phyloP scores from a whole-genome alignment of 2,329 filamentous ascomycete genomes.

The Neospermospora avenae region DNA sequence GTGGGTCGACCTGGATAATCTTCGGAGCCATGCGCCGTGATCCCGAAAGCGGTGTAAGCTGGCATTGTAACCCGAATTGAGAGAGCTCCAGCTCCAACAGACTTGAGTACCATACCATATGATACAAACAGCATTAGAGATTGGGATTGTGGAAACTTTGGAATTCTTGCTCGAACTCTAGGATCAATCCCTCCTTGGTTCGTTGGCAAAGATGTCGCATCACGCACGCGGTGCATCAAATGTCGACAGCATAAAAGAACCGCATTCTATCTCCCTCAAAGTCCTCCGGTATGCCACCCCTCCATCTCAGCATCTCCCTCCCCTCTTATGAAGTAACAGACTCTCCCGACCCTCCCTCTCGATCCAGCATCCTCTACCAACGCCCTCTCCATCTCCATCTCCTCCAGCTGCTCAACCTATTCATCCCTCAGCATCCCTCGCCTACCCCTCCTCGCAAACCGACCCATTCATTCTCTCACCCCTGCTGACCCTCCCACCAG shows the following conservation, averaged over 20 bases:
- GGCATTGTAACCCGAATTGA: not conserved
- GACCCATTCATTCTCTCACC: conserved; percentile 54
- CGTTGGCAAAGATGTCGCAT: conserved; percentile 30
- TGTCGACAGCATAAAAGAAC: conserved; percentile 57
- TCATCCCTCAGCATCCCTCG: conserved; percentile 62
- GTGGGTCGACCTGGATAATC: not conserved
- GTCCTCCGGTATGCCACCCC: conserved; percentile 55
- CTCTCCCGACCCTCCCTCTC: conserved; percentile 80
- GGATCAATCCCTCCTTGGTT: conserved; percentile 19
- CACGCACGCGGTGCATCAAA: conserved; percentile 31
- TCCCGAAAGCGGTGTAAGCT: conserved; percentile 1
- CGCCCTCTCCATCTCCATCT: conserved; percentile 28
- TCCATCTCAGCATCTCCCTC: too few species aligned
- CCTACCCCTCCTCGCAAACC: conserved; percentile 56
- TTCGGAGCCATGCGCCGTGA: conserved; percentile 1
- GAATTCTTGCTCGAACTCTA: not conserved
- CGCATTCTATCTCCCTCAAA: conserved; percentile 76
- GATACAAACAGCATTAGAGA: not conserved
- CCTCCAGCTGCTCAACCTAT: conserved; percentile 38
- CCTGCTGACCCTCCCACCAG: conserved; percentile 78
- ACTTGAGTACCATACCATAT: not conserved
- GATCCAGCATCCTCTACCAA: conserved; percentile 62
- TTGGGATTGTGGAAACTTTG: not conserved
- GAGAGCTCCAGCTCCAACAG: not conserved
- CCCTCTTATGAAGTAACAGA: too few species aligned